phyloP scores from a whole-genome alignment of 768 basidiomycete genomes.

The Leccinum uliginosum region DNA sequence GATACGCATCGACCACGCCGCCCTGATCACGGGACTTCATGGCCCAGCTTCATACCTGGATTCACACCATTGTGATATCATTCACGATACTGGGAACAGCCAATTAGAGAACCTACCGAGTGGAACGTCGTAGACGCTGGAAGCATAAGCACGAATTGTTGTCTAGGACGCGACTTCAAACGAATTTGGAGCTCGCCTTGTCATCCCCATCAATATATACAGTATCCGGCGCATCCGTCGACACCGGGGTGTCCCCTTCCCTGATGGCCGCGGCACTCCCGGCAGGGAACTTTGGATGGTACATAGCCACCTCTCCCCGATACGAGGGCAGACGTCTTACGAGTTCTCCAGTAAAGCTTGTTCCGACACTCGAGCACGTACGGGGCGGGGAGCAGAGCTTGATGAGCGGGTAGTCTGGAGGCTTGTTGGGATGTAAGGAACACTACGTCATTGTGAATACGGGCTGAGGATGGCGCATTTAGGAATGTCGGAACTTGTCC shows the following conservation, averaged over 20 bases:
- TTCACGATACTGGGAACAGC: background rate
- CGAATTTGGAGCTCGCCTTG: conserved; percentile 27
- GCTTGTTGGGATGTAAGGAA: too few relatives aligned
- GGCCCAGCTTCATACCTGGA: conserved; percentile 49
- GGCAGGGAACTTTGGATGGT: conserved; percentile 22
- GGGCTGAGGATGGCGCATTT: too few relatives aligned
- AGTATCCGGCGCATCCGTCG: conserved; percentile 28
- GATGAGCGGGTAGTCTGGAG: too few relatives aligned
- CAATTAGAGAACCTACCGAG: background rate
- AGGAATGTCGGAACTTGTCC: too few relatives aligned
- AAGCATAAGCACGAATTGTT: background rate
- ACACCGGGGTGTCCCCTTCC: background rate
- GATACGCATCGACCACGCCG: conserved; percentile 57
- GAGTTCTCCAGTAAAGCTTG: too few relatives aligned
- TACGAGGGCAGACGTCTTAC: conserved; percentile 45
- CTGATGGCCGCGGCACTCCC: conserved; percentile 22
- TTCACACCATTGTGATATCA: background rate
- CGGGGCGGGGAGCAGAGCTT: too few relatives aligned
- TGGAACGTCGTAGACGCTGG: background rate
- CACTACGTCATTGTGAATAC: too few relatives aligned
- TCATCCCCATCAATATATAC: conserved; percentile 33
- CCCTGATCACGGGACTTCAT: conserved; percentile 59
- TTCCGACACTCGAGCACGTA: too few relatives aligned
- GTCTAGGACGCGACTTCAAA: background rate
- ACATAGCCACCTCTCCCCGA: conserved; percentile 6